Evolutionary conservation across 2,329 filamentous ascomycete species (phyloP), one percentile per base, ranked within the genome.

Genomic region (Apiospora saccharicola): DNA sequence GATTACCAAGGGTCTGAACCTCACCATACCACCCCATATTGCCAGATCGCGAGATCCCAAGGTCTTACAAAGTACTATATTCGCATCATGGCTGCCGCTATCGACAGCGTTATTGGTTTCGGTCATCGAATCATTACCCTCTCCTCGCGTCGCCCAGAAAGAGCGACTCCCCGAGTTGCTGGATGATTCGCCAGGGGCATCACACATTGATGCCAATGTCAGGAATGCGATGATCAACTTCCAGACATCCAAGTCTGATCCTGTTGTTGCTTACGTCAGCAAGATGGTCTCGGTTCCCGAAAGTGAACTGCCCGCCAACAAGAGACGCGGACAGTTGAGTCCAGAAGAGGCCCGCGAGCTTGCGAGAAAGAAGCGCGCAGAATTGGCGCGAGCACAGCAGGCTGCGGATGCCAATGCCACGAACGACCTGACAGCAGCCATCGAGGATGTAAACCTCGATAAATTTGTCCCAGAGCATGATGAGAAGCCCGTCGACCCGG

Each of bases 201-300:
- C 90, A 3, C 87, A 90, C 76, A 91, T 98, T 67, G 90, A 93
- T 70, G 83, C 89, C 1, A 84, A 86, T 8, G 85, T 98, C 71
- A 92, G 90, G 76, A 86, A 93, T n/a, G 94, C 96, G 6, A 96
- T 98, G 91, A 84, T 93, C 1, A 87, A 91, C 0, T 98, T 97
- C 80, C 93, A 93, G 78, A 90, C 90, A 4, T 87, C 87, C 0
- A 86, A 89, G 51, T 87, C 91, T 0, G 92, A 93, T 72, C 95
- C 96, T 0, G 91, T 97, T 0, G 94, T 99, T 1, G 96, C 94
- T 12, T 99, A 98, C 76, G 94, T 99, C 73, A 98, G 96, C 84
- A 99, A 99, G 81, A 98, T 99, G 95, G 94, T 98, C 1, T 96
- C 96, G 0, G 88, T 99, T 16, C 96, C 95, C 0, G 94, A 97